These are phyloP conservation scores for Sporothrix curviconia DNA, from an alignment of 2,329 filamentous ascomycete species.

Conservation along the genomic window DNA sequence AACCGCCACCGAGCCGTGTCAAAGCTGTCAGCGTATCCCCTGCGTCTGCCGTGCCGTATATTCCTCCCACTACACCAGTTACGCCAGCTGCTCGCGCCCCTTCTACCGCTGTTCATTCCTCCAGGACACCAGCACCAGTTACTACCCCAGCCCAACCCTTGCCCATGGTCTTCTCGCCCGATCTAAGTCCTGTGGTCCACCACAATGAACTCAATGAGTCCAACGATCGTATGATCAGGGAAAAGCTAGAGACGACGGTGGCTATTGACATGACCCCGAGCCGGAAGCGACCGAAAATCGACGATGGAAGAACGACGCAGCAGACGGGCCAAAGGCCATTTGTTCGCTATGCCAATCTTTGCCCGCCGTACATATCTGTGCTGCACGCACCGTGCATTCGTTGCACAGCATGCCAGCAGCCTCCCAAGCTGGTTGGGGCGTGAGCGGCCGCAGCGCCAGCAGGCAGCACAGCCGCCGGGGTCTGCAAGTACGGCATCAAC, in stretches of 20 bases:
- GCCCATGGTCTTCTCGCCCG: neutral
- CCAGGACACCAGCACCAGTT: too few relatives aligned
- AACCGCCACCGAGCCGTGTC: too few relatives aligned
- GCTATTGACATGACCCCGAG: neutral
- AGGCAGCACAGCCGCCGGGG: neutral
- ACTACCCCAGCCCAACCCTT: too few relatives aligned
- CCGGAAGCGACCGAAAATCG: too few relatives aligned
- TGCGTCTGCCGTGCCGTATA: too few relatives aligned
- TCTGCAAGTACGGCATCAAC: neutral
- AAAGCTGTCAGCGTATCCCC: too few relatives aligned
- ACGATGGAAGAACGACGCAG: neutral
- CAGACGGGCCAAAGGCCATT: neutral
- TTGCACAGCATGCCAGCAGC: conserved; percentile 18
- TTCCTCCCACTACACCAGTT: too few relatives aligned
- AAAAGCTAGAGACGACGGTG: neutral
- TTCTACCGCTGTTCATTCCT: too few relatives aligned
- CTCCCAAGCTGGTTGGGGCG: conserved; percentile 1
- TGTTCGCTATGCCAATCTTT: neutral
- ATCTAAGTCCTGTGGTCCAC: neutral
- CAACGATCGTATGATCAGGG: too few relatives aligned
- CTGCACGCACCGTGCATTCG: conserved; percentile 15
- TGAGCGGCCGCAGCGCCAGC: too few relatives aligned
- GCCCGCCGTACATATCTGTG: conserved; percentile 23
- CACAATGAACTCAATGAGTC: too few relatives aligned
- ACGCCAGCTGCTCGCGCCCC: too few relatives aligned